phyloP scores from a whole-genome alignment of 306 rosid genomes.

The Fagus crenata region DNA sequence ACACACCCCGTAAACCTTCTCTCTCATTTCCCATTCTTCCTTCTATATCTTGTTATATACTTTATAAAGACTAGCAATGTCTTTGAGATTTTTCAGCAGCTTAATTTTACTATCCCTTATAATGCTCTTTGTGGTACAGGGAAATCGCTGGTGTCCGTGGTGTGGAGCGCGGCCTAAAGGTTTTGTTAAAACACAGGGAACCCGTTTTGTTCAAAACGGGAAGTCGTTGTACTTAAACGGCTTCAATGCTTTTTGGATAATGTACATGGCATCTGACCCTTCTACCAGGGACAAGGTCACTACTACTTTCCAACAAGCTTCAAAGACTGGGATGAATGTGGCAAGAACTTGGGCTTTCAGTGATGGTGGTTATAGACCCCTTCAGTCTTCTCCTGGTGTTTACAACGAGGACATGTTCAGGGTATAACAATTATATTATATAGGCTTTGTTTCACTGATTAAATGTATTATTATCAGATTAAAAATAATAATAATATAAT shows the following conservation, averaged over 20 bases:
- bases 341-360: constrained; percentile 42
- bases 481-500: too few species aligned
- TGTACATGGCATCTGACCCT: constrained; percentile 55
- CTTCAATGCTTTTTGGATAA: constrained; percentile 61
- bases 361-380: constrained; percentile 36
- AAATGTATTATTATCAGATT: neutral
- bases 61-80: too few species aligned
- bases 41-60: too few species aligned
- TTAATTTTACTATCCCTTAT: neutral
- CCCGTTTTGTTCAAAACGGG: constrained; percentile 36
- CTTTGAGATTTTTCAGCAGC: neutral
- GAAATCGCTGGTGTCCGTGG: neutral
- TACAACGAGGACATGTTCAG: constrained; percentile 34
- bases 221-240: constrained; percentile 46
- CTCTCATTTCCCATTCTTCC: too few species aligned
- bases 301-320: constrained; percentile 32
- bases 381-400: constrained; percentile 40
- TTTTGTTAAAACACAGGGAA: constrained; percentile 37
- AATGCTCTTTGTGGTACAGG: neutral
- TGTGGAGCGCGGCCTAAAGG: neutral
- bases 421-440: constrained; percentile 17
- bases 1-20: too few species aligned
- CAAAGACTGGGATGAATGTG: constrained; percentile 37
- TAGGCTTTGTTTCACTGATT: neutral
- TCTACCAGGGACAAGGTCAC: constrained; percentile 45